Percentiles rank a stretch among this genome's conserved stretches.
Conservation (phyloP, 495 filamentous ascomycete genomes). For the Monascus purpureus region DNA sequence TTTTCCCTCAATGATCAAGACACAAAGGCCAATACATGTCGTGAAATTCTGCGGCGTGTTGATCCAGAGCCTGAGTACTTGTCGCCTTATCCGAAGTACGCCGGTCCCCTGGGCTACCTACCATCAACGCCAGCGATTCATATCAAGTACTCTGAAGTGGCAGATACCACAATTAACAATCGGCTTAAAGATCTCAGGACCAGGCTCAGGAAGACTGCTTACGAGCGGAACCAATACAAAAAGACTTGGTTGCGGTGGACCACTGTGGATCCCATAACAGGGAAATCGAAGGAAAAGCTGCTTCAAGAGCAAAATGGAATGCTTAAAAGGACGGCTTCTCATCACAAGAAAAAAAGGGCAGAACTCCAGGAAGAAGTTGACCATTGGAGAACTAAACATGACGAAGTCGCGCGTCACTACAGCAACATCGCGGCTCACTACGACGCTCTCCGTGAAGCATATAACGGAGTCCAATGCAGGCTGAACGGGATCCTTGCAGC, state of each 20-base stretch:
- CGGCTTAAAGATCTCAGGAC: conserved; percentile 4
- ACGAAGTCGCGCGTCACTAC: not conserved
- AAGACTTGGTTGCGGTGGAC: conserved; percentile 6
- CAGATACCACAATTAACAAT: conserved; percentile 4
- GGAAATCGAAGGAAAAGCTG: conserved; percentile 11
- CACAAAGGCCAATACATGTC: conserved; percentile 5
- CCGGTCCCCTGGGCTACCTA: conserved; percentile 13
- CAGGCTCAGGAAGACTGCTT: conserved; percentile 6
- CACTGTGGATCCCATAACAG: conserved; percentile 7
- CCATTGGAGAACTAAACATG: conserved; percentile 10
- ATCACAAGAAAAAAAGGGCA: conserved; percentile 8
- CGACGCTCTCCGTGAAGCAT: conserved; percentile 15
- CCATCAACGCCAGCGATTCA: conserved; percentile 13
- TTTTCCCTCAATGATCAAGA: conserved; percentile 10
- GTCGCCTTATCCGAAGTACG: conserved; percentile 13
- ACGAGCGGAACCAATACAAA: conserved; percentile 12
- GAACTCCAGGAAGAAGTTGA: conserved; percentile 10
- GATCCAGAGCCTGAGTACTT: conserved; percentile 7
- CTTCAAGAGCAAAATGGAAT: conserved; percentile 11
- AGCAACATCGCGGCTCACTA: conserved; percentile 5
- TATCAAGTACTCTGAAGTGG: conserved; percentile 11
- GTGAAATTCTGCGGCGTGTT: conserved; percentile 9
- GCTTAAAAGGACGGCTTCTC: conserved; percentile 9
- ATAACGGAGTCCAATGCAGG: conserved; percentile 9
- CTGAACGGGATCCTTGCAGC: conserved; percentile 4